Base-by-base conservation (phyloP, 2,329 filamentous ascomycete genomes). In the Trichoderma arundinaceum region DNA sequence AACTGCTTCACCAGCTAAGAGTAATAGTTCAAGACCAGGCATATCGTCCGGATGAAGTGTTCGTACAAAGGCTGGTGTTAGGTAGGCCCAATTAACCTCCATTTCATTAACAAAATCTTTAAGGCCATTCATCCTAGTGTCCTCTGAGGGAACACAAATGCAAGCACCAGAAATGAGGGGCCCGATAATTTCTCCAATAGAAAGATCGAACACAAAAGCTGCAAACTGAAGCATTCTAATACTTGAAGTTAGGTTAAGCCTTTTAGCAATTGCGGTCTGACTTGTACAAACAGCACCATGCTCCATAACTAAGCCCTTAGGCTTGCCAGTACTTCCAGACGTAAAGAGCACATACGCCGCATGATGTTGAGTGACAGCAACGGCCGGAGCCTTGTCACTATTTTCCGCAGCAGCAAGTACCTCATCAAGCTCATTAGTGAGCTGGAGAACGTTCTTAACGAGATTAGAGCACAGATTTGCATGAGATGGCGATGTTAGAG, bases 391-490 rank as follows among this genome's bases (percentile, higher is more conserved):
- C 4, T 35, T 22, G 15, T 44, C 22, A 7, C 51, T 7, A 12
- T 48, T 35, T 58, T 48, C 54, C 7, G 13, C 12, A 8, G 22
- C 1, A 10, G n/a, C 13, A 28, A 54, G 49, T 32, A 17, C 19
- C 43, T n/a, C 28, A 12, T 63, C 56, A 5, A 44, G 59, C 43
- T 35, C 39, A 10, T 8, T 28, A 15, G 58, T n/a, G 4, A 67
- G 44, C 44, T 68, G 58, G 7, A 68, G 32, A 38, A 66, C 52
- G 7, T 33, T 17, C 1, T 22, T 41, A 33, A 53, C 54, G 1
- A 72, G 68, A n/a, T 67, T 33, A 5, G 66, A 35, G 33, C 74
- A 72, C 5, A 74, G 65, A 6, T 68, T 66, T 7, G 33, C 44
- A n/a, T 59, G 48, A n/a, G 17, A 17, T 7, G 32, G 10, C 8